These are phyloP conservation scores for Eucalyptus caleyi DNA, from an alignment of 345 rosid genomes.

Conservation along the genomic window DNA sequence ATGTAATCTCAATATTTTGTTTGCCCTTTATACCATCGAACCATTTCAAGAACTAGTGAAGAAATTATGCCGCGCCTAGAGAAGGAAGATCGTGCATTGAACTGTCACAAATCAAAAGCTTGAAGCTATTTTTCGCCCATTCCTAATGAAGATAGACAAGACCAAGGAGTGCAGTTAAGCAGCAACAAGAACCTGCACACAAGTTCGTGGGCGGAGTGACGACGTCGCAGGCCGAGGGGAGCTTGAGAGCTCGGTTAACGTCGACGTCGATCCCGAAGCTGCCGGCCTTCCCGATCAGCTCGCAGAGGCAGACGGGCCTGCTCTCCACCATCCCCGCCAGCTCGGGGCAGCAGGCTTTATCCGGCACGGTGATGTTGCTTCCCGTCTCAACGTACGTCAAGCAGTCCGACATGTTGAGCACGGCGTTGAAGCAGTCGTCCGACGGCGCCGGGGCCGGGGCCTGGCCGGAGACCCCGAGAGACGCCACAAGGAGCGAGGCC, in stretches of 20 bases:
- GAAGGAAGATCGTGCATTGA: not conserved
- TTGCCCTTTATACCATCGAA: not conserved
- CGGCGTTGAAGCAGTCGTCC: slow-evolving; percentile 23
- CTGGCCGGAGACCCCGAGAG: not conserved
- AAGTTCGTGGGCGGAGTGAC: not conserved
- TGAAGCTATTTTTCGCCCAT: not conserved
- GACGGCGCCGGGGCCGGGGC: not conserved
- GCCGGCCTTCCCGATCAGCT: slow-evolving; percentile 19
- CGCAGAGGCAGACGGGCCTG: slow-evolving; percentile 46
- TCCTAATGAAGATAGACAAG: rapidly evolving
- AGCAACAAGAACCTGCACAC: not conserved
- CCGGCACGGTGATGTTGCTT: slow-evolving; percentile 50
- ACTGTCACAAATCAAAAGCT: not conserved
- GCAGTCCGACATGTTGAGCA: slow-evolving; percentile 64
- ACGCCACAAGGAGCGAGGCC: not conserved
- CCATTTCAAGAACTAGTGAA: not conserved
- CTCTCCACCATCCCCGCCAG: slow-evolving; percentile 63
- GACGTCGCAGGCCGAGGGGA: slow-evolving; percentile 1
- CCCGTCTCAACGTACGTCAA: slow-evolving; percentile 36
- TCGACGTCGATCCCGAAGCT: slow-evolving; percentile 28
- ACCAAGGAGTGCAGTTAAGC: not conserved
- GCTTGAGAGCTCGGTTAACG: not conserved
- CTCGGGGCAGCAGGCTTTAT: slow-evolving; percentile 70
- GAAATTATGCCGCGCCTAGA: not conserved
- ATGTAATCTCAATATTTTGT: not conserved